Base-by-base conservation (phyloP, 1,284 basidiomycete species). In the Trametes pubescens region DNA sequence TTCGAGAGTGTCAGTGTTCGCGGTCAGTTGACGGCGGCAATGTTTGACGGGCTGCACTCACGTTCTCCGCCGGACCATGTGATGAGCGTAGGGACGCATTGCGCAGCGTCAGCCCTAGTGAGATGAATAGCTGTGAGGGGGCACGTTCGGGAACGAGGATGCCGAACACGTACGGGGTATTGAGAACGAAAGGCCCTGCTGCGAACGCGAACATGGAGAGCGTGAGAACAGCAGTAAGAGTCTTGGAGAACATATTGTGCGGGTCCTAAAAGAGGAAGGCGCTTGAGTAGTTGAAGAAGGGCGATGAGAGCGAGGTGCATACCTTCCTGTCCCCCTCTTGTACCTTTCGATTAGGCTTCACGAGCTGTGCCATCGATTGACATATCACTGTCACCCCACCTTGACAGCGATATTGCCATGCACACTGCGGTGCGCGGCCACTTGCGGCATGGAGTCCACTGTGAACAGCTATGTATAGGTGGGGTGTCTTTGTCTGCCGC, bases 51-150 rank as follows among this genome's bases (percentile, higher is more conserved):
- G 4, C 8, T 35, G 9, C 14, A 47, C 40, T 16, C n/a, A 47
- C 54, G 43, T 7, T 18, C 16, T 11, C 29, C 54, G 29, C 54
- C 54, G 8, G 21, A 4, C 54, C 54, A 56, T 18, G 43, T 47
- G 16, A 56, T 34, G 24, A 47, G 32, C 35, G 54, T 56, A 8
- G 54, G 54, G 16, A 34, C 21, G 54, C 54, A 56, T 13, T 56
- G 54, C 44, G 1, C 13, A 9, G 21, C 54, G n/a, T 13, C 18
- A 22, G 54, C n/a, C 29, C 54, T 56, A n/a, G 14, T 47, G 22
- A 7, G 10, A 51, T 18, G 16, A 18, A 46, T 7, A 46, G 13
- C n/a, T 1, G 16, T 34, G 10, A 14, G 4, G 29, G 26, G 1
- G 18, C n/a, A n/a, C n/a, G n/a, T n/a, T n/a, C 24, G 11, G 26